Percentiles rank a stretch among this genome's conserved stretches.
Evolutionary conservation across 371 early-diverging fungal species (phyloP).

Genomic region (Actinomortierella wolfii): DNA sequence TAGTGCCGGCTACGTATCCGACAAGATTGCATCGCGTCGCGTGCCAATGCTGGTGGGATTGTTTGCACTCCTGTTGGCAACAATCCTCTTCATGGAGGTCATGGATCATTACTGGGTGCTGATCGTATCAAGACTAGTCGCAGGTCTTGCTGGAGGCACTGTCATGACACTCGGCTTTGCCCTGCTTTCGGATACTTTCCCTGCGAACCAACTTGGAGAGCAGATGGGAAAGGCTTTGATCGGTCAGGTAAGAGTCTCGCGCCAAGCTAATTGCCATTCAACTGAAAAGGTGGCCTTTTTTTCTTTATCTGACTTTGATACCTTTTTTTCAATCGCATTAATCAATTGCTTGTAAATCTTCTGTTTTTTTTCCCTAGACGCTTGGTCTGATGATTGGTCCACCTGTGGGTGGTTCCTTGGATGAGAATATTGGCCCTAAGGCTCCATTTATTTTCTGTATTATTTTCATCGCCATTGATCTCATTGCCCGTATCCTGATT

Average conservation of each 20-base stretch:
- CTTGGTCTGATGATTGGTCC: constrained; percentile 40
- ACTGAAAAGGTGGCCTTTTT: constrained; percentile 48
- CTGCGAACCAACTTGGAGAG: constrained; percentile 54
- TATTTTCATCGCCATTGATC: constrained; percentile 63
- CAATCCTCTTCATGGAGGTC: constrained; percentile 62
- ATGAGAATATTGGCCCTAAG: constrained; percentile 64
- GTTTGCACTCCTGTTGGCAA: constrained; percentile 55
- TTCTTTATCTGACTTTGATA: too few relatives aligned
- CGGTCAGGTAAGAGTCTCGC: constrained; percentile 48
- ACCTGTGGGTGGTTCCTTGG: constrained; percentile 43
- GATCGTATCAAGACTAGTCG: constrained; percentile 60
- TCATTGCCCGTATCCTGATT: constrained; percentile 56
- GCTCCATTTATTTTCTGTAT: constrained; percentile 79
- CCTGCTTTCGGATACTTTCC: constrained; percentile 66
- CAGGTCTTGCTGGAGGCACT: constrained; percentile 64
- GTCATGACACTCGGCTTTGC: constrained; percentile 65
- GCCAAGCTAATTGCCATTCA: constrained; percentile 58
- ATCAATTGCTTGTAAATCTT: too few relatives aligned
- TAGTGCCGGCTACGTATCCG: constrained; percentile 28
- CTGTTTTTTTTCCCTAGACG: constrained; percentile 23
- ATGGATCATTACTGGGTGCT: constrained; percentile 55
- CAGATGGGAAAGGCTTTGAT: constrained; percentile 65
- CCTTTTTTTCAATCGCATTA: too few relatives aligned
- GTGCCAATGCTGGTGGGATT: constrained; percentile 66
- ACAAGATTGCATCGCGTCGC: constrained; percentile 33